Evolutionary conservation across 1,284 basidiomycete genomes (phyloP), one percentile per base, ranked within the genome.

Genomic region (Rhodotorula sp.): DNA sequence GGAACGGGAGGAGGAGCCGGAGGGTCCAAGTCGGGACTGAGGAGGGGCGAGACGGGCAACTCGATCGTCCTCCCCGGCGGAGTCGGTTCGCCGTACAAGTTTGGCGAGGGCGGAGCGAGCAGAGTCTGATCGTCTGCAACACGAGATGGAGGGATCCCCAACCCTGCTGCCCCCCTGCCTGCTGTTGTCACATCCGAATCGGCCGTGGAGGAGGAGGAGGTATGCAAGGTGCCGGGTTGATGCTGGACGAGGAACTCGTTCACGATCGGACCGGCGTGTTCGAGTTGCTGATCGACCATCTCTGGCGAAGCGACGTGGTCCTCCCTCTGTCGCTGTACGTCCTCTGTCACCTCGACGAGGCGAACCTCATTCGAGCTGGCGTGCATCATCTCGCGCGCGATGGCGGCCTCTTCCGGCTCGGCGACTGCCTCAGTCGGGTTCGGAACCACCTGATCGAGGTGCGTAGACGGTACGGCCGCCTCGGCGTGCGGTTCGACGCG

Each of bases 41-140:
- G 26, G 43, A 65, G 57, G 5, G 65, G 52, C 18, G 51, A 5
- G 26, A 26, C 21, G 51, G 60, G 56, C 31, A 65, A 47, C 8
- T 65, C 56, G 63, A 47, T 43, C 14, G 63, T 57, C 6, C 43
- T 52, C 3, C 46, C 31, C 6, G 64, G 64, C 23, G 64, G 64
- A 18, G 64, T 65, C 14, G 64, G 31, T 34, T 65, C 64, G 64
- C 64, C 64, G 64, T 65, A 65, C 15, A 57, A 57, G n/a, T 65
- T 64, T 1, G 63, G 63, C 43, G 63, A 64, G 0, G 63, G 63
- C 1, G 63, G 63, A 12, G 43, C 52, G 21, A 64, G 63, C 14
- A 54, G 39, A n/a, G 23, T 10, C 7, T 54, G 31, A 29, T 43
- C 5, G n/a, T 21, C 58, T 47, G n/a, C 43, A 21, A 15, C n/a